phyloP scores from a whole-genome alignment of 306 rosid species.

The Hippophae tibetana region DNA sequence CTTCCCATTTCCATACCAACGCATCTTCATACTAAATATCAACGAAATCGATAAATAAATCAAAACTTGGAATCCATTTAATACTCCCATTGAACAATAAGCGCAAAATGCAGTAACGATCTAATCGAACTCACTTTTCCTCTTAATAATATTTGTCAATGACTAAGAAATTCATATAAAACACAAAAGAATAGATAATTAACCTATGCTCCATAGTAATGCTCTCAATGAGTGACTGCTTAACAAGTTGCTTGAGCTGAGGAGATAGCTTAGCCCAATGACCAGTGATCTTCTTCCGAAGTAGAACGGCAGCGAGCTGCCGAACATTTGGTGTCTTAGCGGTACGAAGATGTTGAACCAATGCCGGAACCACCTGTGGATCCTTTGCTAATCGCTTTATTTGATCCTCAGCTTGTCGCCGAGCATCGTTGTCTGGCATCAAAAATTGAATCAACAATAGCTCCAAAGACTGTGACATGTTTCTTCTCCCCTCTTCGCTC shows the following conservation, averaged over 20 bases:
- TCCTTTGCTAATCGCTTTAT: slow-evolving; percentile 88
- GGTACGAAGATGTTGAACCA: slow-evolving; percentile 82
- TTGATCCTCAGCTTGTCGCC: slow-evolving; percentile 98
- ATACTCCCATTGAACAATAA: too few relatives aligned
- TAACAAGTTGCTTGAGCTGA: slow-evolving; percentile 56
- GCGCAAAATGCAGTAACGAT: too few relatives aligned
- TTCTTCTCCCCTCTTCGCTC: slow-evolving; percentile 1
- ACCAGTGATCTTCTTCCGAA: slow-evolving; percentile 95
- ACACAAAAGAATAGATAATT: background rate
- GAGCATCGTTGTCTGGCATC: slow-evolving; percentile 96
- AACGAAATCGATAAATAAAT: too few relatives aligned
- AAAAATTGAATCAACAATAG: slow-evolving; percentile 79
- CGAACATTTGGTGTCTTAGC: slow-evolving; percentile 98
- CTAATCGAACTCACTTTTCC: too few relatives aligned
- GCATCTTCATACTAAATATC: too few relatives aligned
- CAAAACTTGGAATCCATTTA: too few relatives aligned
- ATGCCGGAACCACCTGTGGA: slow-evolving; percentile 86
- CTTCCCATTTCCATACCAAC: too few relatives aligned
- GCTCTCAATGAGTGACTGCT: slow-evolving; percentile 73
- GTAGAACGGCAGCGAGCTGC: slow-evolving; percentile 84
- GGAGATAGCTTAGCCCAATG: slow-evolving; percentile 96
- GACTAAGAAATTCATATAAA: background rate
- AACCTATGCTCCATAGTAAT: slow-evolving; percentile 92
- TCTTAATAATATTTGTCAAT: background rate
- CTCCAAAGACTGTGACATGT: slow-evolving; percentile 89